Base-by-base conservation (phyloP, 1,284 basidiomycete genomes). In the Singerocomus inundabilis region DNA sequence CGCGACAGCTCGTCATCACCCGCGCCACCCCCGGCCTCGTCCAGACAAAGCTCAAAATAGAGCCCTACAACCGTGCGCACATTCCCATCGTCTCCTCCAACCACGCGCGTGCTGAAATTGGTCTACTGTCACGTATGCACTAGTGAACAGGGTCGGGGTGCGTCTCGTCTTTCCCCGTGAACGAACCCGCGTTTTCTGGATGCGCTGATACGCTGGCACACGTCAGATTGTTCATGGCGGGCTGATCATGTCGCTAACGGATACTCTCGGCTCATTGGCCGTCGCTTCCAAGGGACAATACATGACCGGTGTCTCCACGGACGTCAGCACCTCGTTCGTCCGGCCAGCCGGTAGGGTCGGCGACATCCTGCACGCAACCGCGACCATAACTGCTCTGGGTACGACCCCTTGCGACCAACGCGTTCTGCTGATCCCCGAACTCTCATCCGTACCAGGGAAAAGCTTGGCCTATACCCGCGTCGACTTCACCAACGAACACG, bases 291-390 rank as follows among this genome's bases (percentile, higher is more conserved):
- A 85, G 56, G 93, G 93, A 5, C 80, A 92, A 24, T 87, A 74
- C 66, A 88, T 91, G 82, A 94, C 93, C 0, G 88, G 92, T 15
- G 91, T 95, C 7, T 91, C 88, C 3, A 92, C 91, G 1, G 92
- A 95, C 64, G 85, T 96, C 59, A 85, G 85, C 41, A 85, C 91
- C 0, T 91, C 88, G 3, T 95, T 91, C 58, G 82, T 91, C 47
- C 81, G 81, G 43, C 83, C 85, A 12, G 85, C 78, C 2, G 90
- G 89, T 16, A 75, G 71, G 45, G 70, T 72, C 0, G 88, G 87
- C 6, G 86, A 90, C 53, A 69, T 76, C 8, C 67, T 91, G 21
- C 75, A 79, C 44, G 81, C 80, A 10, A 84, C 76, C 54, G 85
- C 83, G 0, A 73, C 73, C 7, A 63, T 90, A 29, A 84, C 80